phyloP scores from a whole-genome alignment of 192 early-diverging fungal genomes.

The Mortierella claussenii region DNA sequence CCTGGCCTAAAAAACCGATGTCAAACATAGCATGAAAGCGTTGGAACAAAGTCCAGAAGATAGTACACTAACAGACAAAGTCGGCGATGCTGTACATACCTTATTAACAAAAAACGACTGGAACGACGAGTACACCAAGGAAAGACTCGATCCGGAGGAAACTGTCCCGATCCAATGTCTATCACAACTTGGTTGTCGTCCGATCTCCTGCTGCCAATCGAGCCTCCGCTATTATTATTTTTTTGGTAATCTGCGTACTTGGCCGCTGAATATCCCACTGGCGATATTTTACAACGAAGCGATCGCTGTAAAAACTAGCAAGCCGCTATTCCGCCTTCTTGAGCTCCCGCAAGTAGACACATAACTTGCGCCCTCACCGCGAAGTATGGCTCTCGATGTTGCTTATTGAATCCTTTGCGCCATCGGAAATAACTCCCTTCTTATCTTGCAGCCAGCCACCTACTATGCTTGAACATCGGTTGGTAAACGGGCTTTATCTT shows the following conservation, averaged over 20 bases:
- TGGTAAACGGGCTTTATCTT: conserved; percentile 9
- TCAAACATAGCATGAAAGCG: not conserved
- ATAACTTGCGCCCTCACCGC: not conserved
- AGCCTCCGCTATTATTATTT: conserved; percentile 1
- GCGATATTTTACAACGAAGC: not conserved
- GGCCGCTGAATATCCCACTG: conserved; percentile 1
- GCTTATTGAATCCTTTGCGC: not conserved
- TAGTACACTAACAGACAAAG: not conserved
- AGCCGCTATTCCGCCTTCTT: not conserved
- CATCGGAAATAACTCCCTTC: not conserved
- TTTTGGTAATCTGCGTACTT: not conserved
- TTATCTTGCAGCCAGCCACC: not conserved
- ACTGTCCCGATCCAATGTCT: conserved; percentile 7
- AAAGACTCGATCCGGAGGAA: not conserved
- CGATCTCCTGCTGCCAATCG: not conserved
- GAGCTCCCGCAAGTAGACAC: not conserved
- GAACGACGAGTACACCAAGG: not conserved
- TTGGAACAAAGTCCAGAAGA: not conserved
- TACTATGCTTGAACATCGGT: not conserved
- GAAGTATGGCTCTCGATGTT: not conserved
- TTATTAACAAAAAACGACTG: not conserved
- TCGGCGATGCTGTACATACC: not conserved
- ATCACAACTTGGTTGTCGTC: conserved; percentile 17
- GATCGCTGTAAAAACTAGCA: conserved; percentile 7
- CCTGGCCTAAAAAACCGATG: not conserved